Percentiles rank a stretch among this genome's conserved stretches.
Evolutionary conservation across 768 basidiomycete species (phyloP).

Genomic region (Hydnomerulius pinastri): DNA sequence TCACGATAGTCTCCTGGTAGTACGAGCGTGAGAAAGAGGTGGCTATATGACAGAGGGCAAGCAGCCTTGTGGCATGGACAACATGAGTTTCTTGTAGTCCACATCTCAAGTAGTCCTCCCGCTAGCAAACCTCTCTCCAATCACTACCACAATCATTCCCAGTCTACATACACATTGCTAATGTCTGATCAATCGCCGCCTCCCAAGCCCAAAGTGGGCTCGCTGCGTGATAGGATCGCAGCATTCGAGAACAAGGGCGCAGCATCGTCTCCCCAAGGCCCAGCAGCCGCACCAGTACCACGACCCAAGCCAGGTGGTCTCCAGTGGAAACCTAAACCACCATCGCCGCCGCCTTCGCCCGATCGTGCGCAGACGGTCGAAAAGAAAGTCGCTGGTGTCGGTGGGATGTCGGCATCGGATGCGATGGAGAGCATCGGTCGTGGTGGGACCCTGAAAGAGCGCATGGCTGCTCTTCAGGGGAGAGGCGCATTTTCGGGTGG

Average conservation of each 20-base stretch:
- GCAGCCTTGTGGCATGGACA: constrained; percentile 10
- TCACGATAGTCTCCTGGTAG: not conserved
- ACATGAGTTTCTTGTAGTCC: constrained; percentile 12
- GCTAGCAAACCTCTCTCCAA: constrained; percentile 10
- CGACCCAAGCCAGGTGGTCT: constrained; percentile 69
- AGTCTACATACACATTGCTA: constrained; percentile 2
- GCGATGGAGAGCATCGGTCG: constrained; percentile 84
- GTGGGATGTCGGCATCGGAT: constrained; percentile 80
- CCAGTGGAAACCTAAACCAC: constrained; percentile 70
- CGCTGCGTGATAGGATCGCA: constrained; percentile 85
- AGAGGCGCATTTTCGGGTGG: constrained; percentile 77
- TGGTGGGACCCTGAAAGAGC: constrained; percentile 82
- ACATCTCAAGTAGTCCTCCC: not conserved
- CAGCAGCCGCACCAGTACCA: constrained; percentile 37
- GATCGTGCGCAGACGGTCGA: constrained; percentile 17
- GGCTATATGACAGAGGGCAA: constrained; percentile 4
- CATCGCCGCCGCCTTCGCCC: constrained; percentile 44
- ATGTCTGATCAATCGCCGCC: constrained; percentile 66
- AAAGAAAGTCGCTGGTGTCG: constrained; percentile 25
- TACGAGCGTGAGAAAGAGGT: constrained; percentile 26
- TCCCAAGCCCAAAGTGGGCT: constrained; percentile 69
- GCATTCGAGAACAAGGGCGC: constrained; percentile 74
- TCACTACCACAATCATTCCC: constrained; percentile 16
- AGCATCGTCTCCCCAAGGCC: constrained; percentile 31
- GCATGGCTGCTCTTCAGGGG: constrained; percentile 93